Evolutionary conservation across 2,329 filamentous ascomycete genomes (phyloP), one percentile per base, ranked within the genome.

Genomic region (Penicillium brevicompactum): DNA sequence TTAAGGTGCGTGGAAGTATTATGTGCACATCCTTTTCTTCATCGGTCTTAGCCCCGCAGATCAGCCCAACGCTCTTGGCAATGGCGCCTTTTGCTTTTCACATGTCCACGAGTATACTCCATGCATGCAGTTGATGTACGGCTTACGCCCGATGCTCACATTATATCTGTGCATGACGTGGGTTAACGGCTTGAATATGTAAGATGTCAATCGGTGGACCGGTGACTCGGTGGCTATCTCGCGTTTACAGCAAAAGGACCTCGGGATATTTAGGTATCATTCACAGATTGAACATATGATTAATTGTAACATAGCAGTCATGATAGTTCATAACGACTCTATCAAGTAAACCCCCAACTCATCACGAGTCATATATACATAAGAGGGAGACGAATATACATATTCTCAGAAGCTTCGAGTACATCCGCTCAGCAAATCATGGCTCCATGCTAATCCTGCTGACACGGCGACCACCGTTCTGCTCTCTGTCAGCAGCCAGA

Each of bases 401-500:
- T 22, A 13, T 30, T 14, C 5, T 45, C 31, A 14, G 22, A 13
- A 14, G 9, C 24, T 21, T 2, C 18, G 38, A 21, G 30, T 21
- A 22, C 13, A 22, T 2, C 5, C 6, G 16, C 31, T 27, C 18
- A 7, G 16, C 16, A 46, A 31, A 43, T 53, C 34, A 61, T 37
- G 53, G 53, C 49, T 61, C 61, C n/a, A n/a, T 16, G 18, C 44
- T 55, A 18, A 58, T 48, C 73, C 57, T 59, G 42, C 66, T 68
- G 14, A 67, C 65, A 21, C 67, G 59, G 5, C 62, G 65, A 9
- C 66, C 66, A 22, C 59, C 18, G 30, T 69, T 67, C 6, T 58
- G 46, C 30, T 56, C 50, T 7, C 61, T 46, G 13, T 68, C 66
- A 1, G 51, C 53, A 42, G 57, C 82, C 5, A 89, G 73, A 16